Percentiles rank a stretch among this genome's conserved stretches.
These are phyloP conservation scores for Luvunga scandens DNA, from an alignment of 345 rosid species.

Conservation along the genomic window DNA sequence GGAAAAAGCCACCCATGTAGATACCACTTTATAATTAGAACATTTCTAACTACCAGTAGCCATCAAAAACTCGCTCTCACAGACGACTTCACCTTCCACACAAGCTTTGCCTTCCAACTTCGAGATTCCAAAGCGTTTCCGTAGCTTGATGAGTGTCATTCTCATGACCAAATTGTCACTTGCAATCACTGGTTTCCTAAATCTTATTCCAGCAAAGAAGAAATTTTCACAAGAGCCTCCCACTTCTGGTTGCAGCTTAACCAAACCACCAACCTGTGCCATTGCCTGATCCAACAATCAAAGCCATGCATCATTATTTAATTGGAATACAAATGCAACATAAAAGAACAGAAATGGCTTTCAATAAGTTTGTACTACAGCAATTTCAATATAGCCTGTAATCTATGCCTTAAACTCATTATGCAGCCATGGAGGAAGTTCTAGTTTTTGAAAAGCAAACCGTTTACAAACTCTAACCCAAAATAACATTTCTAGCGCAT, in stretches of 20 bases:
- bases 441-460: not conserved
- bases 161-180: conserved; percentile 98
- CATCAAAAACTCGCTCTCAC: conserved; percentile 96
- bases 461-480: not conserved
- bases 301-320: not conserved
- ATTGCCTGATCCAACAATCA: conserved; percentile 57
- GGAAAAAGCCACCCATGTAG: not conserved
- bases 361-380: not conserved
- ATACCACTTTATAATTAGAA: not conserved
- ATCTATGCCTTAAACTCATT: not conserved
- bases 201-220: conserved; percentile 92
- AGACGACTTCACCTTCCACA: conserved; percentile 74
- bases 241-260: conserved; percentile 89
- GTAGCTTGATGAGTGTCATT: conserved; percentile 84
- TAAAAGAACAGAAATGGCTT: not conserved
- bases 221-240: conserved; percentile 78
- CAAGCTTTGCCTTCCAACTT: conserved; percentile 99
- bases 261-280: conserved; percentile 97
- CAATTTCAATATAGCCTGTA: not conserved
- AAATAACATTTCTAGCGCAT: not conserved
- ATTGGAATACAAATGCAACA: not conserved
- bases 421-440: not conserved
- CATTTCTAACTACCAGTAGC: conserved; percentile 57
- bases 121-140: conserved; percentile 87
- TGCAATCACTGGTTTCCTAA: conserved; percentile 93